Conservation (phyloP, 1,139 yeast species). For the Kodamaea derodonti region DNA sequence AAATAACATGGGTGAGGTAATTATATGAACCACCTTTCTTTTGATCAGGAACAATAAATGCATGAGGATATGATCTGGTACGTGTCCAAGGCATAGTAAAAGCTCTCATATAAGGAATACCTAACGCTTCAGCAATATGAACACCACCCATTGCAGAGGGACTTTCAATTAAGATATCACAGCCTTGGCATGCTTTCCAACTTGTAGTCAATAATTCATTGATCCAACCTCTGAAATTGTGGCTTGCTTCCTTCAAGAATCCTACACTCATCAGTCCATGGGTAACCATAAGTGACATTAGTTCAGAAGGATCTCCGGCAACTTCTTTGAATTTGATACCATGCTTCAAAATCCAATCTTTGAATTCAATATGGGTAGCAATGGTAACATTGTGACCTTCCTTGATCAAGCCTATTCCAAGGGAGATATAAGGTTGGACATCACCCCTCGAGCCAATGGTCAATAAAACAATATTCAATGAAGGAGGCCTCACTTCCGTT, state of each 20-base stretch:
- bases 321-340: constrained; percentile 67
- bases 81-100: constrained; percentile 99
- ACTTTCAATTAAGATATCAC: constrained; percentile 84
- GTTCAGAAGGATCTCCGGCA: constrained; percentile 91
- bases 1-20: constrained; percentile 85
- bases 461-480: constrained; percentile 61
- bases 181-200: constrained; percentile 82
- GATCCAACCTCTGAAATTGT: constrained; percentile 79
- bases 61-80: constrained; percentile 94
- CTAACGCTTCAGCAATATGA: constrained; percentile 88
- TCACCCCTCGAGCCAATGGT: constrained; percentile 96
- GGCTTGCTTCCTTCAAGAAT: constrained; percentile 76
- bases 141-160: constrained; percentile 96
- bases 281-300: constrained; percentile 88
- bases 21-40: constrained; percentile 91
- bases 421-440: constrained; percentile 91
- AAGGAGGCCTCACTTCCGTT: constrained; percentile 51
- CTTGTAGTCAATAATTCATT: constrained; percentile 62
- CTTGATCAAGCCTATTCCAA: constrained; percentile 69
- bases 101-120: constrained; percentile 88
- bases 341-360: constrained; percentile 65
- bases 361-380: constrained; percentile 81
- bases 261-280: constrained; percentile 86
- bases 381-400: constrained; percentile 86
- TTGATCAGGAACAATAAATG: constrained; percentile 91